Conservation (phyloP, 768 basidiomycete genomes). For the Lentinula detonsa region DNA sequence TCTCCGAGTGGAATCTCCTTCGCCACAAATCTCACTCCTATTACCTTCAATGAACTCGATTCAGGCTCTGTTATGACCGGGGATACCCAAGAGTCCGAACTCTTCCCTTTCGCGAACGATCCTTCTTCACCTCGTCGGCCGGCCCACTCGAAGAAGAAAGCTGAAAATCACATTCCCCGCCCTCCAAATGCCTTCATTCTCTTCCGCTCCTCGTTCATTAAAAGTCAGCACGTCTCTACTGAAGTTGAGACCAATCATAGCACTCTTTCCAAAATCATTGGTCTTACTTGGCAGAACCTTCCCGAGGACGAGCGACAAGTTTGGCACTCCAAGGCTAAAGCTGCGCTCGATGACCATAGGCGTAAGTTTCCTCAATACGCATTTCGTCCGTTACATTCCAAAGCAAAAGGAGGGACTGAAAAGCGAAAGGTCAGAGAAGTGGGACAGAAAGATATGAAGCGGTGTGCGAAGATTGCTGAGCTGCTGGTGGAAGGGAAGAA, state of each 20-base stretch:
- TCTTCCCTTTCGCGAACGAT: constrained; percentile 51
- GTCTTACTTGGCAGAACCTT: constrained; percentile 76
- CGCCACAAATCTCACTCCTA: constrained; percentile 52
- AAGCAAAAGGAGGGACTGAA: constrained; percentile 32
- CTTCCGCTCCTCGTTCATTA: constrained; percentile 80
- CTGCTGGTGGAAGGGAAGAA: constrained; percentile 51
- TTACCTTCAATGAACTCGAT: constrained; percentile 47
- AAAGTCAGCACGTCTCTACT: constrained; percentile 69
- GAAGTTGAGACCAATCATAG: constrained; percentile 79
- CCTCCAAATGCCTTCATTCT: constrained; percentile 86
- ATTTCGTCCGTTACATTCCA: constrained; percentile 58
- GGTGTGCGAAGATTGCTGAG: constrained; percentile 64
- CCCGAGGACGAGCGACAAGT: constrained; percentile 69
- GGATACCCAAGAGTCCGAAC: constrained; percentile 31
- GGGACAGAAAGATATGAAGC: constrained; percentile 54
- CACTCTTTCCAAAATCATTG: constrained; percentile 81
- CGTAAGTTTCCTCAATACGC: constrained; percentile 72
- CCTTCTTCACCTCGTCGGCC: constrained; percentile 32
- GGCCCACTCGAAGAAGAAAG: constrained; percentile 64
- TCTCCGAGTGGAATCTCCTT: constrained; percentile 41
- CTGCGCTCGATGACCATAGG: constrained; percentile 68
- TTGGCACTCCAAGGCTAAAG: constrained; percentile 74
- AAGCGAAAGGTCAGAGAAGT: constrained; percentile 59
- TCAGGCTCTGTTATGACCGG: constrained; percentile 26
- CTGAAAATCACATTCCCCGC: constrained; percentile 72